phyloP scores from a whole-genome alignment of 768 basidiomycete species.

The Boletales sp. region DNA sequence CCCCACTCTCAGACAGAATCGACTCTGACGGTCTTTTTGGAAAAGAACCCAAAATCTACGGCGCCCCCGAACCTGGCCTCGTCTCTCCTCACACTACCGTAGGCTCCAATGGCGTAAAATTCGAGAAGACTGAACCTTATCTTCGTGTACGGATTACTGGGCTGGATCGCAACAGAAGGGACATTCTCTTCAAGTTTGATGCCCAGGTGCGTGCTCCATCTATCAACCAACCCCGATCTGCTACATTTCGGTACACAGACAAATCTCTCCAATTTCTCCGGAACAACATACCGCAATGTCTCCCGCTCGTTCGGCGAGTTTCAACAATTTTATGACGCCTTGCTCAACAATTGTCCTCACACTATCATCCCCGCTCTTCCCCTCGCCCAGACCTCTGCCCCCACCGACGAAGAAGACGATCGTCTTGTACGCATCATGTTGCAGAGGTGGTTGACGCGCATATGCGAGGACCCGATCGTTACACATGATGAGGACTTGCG shows the following conservation, averaged over 20 bases:
- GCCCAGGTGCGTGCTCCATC: slow-evolving; percentile 62
- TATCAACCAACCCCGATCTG: not conserved
- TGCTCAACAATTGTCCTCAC: slow-evolving; percentile 89
- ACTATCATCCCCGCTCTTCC: slow-evolving; percentile 96
- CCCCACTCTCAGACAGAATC: slow-evolving; percentile 48
- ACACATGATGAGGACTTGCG: slow-evolving; percentile 89
- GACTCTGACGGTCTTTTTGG: slow-evolving; percentile 62
- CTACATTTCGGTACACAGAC: slow-evolving; percentile 50
- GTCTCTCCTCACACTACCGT: slow-evolving; percentile 69
- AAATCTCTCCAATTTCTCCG: slow-evolving; percentile 88
- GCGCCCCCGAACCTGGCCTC: slow-evolving; percentile 78
- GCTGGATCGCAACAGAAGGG: slow-evolving; percentile 91
- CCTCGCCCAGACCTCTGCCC: slow-evolving; percentile 93
- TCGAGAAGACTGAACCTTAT: slow-evolving; percentile 78
- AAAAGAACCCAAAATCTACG: slow-evolving; percentile 82
- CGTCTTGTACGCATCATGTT: slow-evolving; percentile 91
- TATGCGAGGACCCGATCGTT: slow-evolving; percentile 89
- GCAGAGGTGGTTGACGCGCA: slow-evolving; percentile 89
- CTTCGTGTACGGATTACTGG: slow-evolving; percentile 86
- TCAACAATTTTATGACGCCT: slow-evolving; percentile 87
- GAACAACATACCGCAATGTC: slow-evolving; percentile 87
- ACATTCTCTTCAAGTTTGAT: slow-evolving; percentile 91
- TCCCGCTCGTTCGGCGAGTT: slow-evolving; percentile 95
- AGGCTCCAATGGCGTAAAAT: slow-evolving; percentile 64
- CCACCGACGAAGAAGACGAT: slow-evolving; percentile 98